A percentile compares a stretch with the other conserved stretches of the same genome.
phyloP scores from a whole-genome alignment of 2,329 filamentous ascomycete species.

The Diaporthe vaccinii region DNA sequence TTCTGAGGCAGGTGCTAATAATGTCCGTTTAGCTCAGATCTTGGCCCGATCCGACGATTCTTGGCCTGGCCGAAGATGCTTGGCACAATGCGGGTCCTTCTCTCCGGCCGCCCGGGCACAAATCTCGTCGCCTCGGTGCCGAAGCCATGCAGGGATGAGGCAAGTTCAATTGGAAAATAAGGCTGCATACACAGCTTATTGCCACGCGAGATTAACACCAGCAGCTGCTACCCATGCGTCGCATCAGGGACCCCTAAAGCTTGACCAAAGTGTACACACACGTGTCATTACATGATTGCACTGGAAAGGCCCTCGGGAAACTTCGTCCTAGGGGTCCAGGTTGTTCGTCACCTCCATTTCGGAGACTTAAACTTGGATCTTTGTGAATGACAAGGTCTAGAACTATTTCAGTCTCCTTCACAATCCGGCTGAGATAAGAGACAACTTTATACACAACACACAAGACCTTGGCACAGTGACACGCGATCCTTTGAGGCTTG shows the following conservation, averaged over 20 bases:
- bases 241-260: neutral
- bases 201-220: neutral
- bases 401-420: neutral
- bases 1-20: slow-evolving; percentile 13
- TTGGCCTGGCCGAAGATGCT: slow-evolving; percentile 6
- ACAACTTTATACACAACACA: neutral
- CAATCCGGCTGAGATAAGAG: neutral
- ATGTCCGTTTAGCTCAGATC: slow-evolving; percentile 5
- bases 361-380: neutral
- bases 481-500: neutral
- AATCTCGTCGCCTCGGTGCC: neutral
- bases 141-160: neutral
- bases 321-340: neutral
- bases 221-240: neutral
- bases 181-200: neutral
- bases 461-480: neutral
- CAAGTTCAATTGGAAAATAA: neutral
- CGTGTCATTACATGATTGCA: neutral
- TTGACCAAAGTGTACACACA: neutral
- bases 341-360: neutral
- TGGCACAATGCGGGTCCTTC: slow-evolving; percentile 16
- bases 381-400: neutral
- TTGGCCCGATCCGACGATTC: slow-evolving; percentile 23
- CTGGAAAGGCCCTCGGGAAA: neutral
- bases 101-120: neutral